Conservation (phyloP, 495 filamentous ascomycete genomes). For the Mycothermus thermophilus region DNA sequence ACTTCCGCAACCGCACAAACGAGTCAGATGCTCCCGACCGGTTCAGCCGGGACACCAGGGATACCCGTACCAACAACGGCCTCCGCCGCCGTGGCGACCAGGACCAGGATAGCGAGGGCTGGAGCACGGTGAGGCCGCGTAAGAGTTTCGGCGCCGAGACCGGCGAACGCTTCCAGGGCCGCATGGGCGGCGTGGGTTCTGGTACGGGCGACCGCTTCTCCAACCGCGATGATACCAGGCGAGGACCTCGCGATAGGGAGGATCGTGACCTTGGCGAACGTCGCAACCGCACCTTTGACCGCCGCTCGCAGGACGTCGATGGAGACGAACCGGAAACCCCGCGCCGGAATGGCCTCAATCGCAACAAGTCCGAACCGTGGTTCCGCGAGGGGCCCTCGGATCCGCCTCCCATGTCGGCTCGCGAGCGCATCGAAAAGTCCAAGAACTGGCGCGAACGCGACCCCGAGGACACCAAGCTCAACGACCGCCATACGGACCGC, state of each 20-base stretch:
- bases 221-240: slow-evolving; percentile 27
- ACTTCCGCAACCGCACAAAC: slow-evolving; percentile 49
- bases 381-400: slow-evolving; percentile 23
- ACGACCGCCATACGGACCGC: slow-evolving; percentile 26
- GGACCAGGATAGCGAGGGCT: slow-evolving; percentile 43
- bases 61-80: slow-evolving; percentile 30
- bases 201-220: slow-evolving; percentile 17
- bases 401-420: slow-evolving; percentile 27
- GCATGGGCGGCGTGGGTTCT: slow-evolving; percentile 31
- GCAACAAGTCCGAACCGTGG: slow-evolving; percentile 34
- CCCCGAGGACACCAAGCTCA: too few relatives aligned
- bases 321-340: slow-evolving; percentile 38
- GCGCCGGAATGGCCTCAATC: slow-evolving; percentile 40
- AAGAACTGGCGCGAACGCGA: slow-evolving; percentile 60
- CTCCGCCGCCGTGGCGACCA: slow-evolving; percentile 37
- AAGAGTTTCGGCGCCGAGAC: slow-evolving; percentile 52
- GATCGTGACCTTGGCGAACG: slow-evolving; percentile 42
- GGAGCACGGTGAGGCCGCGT: slow-evolving; percentile 47
- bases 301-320: slow-evolving; percentile 36
- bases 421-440: slow-evolving; percentile 41
- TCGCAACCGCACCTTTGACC: slow-evolving; percentile 36
- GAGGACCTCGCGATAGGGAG: slow-evolving; percentile 30
- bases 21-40: slow-evolving; percentile 49
- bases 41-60: slow-evolving; percentile 24
- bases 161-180: slow-evolving; percentile 46